A percentile compares a stretch with the other conserved stretches of the same genome.
These are phyloP conservation scores for Hansenula sp. DNA, from an alignment of 1,139 yeast genomes.

Conservation along the genomic window DNA sequence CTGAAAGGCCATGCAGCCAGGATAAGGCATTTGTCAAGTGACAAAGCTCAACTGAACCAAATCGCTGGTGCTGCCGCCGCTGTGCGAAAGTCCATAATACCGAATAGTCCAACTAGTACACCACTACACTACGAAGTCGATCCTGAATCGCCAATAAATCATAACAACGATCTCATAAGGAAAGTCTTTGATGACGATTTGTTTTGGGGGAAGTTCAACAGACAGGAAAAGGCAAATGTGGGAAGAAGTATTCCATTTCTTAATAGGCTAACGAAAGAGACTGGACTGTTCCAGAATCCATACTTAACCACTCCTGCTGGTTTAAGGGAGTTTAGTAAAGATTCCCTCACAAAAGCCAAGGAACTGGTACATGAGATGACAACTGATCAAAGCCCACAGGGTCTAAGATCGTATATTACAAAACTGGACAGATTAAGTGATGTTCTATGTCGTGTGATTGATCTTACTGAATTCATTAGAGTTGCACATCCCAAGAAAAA, in stretches of 20 bases:
- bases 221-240: neutral
- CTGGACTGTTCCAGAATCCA: conserved; percentile 76
- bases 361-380: conserved; percentile 54
- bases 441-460: conserved; percentile 86
- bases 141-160: conserved; percentile 5
- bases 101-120: neutral
- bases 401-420: conserved; percentile 51
- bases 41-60: neutral
- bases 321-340: conserved; percentile 59
- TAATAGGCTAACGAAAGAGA: conserved; percentile 17
- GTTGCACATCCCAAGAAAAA: conserved; percentile 77
- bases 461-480: conserved; percentile 87
- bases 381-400: conserved; percentile 40
- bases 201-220: conserved; percentile 18
- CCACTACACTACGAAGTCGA: neutral
- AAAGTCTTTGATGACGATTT: conserved; percentile 20
- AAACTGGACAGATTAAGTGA: conserved; percentile 85
- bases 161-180: conserved; percentile 16
- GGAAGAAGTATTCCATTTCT: neutral
- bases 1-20: neutral
- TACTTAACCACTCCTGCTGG: conserved; percentile 69
- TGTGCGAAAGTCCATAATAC: neutral
- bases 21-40: neutral
- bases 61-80: neutral
- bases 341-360: conserved; percentile 63